phyloP scores from a whole-genome alignment of 768 basidiomycete genomes.

The Agrocybe chaxingu region DNA sequence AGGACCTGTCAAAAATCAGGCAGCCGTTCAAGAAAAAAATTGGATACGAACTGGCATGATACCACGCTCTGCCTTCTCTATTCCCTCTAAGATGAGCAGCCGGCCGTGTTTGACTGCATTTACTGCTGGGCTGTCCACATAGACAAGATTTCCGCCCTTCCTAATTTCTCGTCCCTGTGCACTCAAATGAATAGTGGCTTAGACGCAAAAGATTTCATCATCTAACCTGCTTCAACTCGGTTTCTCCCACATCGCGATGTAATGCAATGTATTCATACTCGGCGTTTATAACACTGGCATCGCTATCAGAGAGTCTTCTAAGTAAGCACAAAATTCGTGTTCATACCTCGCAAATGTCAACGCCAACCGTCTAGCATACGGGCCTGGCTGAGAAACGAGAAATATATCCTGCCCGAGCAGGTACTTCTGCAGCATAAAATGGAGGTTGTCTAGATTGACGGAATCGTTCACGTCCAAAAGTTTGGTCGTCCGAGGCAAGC shows the following conservation, averaged over 20 bases:
- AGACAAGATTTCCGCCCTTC: constrained; percentile 57
- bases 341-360: constrained; percentile 59
- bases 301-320: not conserved
- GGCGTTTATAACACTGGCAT: constrained; percentile 51
- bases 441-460: constrained; percentile 54
- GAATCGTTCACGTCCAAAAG: constrained; percentile 50
- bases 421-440: constrained; percentile 68
- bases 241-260: constrained; percentile 69
- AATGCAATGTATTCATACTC: constrained; percentile 70
- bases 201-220: not conserved
- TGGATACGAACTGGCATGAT: constrained; percentile 58
- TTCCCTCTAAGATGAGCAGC: constrained; percentile 63
- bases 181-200: not conserved
- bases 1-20: constrained; percentile 36
- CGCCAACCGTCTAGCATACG: constrained; percentile 59
- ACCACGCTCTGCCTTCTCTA: constrained; percentile 70
- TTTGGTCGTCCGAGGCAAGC: constrained; percentile 41
- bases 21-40: not conserved
- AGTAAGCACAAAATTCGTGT: not conserved
- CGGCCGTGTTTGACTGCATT: constrained; percentile 65
- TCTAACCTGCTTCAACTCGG: constrained; percentile 61
- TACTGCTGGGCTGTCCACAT: constrained; percentile 66
- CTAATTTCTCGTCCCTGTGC: constrained; percentile 57
- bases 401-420: constrained; percentile 67
- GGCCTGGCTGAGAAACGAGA: constrained; percentile 63